Base-by-base conservation (phyloP, 352 stramenopile genomes). In the Phytophthora uliginosa region DNA sequence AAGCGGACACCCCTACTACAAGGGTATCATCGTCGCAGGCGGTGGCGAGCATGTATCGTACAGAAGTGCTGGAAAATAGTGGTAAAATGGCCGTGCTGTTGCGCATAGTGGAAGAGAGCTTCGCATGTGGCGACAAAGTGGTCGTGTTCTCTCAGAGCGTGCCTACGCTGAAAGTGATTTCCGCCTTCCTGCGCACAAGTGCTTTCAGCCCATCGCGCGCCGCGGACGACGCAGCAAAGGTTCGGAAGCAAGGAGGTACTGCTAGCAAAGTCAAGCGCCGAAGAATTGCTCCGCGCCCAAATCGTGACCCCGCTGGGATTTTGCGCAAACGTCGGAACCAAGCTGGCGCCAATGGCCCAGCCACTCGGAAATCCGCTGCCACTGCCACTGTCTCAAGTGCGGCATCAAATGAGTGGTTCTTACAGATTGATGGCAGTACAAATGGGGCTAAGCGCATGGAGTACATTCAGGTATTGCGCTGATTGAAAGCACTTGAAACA, bases 141-240 rank as follows among this genome's bases (percentile, higher is more conserved):
- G 86, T 96, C 18, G 86, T 97, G 8, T 97, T 97, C 57, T 97
- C 90, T 7, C 92, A 97, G 64, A 97, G 89, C 51, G 86, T 97
- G 33, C 82, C 86, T 45, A 97, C 89, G 1, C 77, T 97, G 17
- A 92, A 95, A 58, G 72, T 95, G 15, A 92, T 97, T 24, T 79
- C 81, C 6, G 76, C 83, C 9, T 97, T 96, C 18, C 66, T 97
- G 24, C 78, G 74, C 31, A 72, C 70, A 15, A 91, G 84, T 59
- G 54, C 70, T 33, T 91, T 91, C 48, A 90, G 84, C 65, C 79
- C 84, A 40, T 81, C 66, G 18, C 67, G 51, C 6, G 67, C 54
- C 58, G 58, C 64, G 7, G 69, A 81, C 36, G 65, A 81, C 52
- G 66, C 53, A 57, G 31, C 60, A 45, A 82, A 80, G 48, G 47